Base-by-base conservation (phyloP, 148 eudicot species). In the Arctostaphylos glauca region DNA sequence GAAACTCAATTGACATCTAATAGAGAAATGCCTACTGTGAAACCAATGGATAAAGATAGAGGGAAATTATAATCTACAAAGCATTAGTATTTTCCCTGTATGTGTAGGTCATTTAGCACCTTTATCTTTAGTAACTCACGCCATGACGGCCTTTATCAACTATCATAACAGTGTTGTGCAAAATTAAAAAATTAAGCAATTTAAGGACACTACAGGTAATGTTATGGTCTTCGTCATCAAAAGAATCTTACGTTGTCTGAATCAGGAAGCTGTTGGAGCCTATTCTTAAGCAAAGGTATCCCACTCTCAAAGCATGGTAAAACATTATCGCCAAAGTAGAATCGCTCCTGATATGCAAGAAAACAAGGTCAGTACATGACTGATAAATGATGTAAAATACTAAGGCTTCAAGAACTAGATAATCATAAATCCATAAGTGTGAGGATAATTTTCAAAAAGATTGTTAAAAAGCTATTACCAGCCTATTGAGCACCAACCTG, bases 261-360 rank as follows among this genome's bases (percentile, higher is more conserved):
- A 86, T 96, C 99, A 19, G 95, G 95, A 21, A 96, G 97, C 87
- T 87, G 91, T 85, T 96, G 99, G 60, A 96, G 95, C 89, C 98
- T 90, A 87, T 85, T 93, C 85, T 89, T 90, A 78, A 96, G 95
- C 92, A 96, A 87, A 54, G 98, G 97, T 75, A 96, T 93, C 77
- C 99, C 99, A 84, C 99, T 96, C 87, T 94, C 99, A 83, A 96
- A 96, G 94, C 97, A 96, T 72, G 99, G 99, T 85, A 96, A 90
- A 72, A 96, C 85, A 85, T 89, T 96, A 87, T 96, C 99, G 54
- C 97, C 98, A 85, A 96, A 96, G 92, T 94, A 96, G 88, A 96
- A 96, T 86, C 99, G 87, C 88, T 96, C 99, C 99, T 95, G 89
- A 66, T 55, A 80, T 73, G 83, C 77, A 76, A 58, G 72, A 81